These are phyloP conservation scores for Ananas comosus DNA, from an alignment of 176 grass and related monocot species.

Conservation along the genomic window DNA sequence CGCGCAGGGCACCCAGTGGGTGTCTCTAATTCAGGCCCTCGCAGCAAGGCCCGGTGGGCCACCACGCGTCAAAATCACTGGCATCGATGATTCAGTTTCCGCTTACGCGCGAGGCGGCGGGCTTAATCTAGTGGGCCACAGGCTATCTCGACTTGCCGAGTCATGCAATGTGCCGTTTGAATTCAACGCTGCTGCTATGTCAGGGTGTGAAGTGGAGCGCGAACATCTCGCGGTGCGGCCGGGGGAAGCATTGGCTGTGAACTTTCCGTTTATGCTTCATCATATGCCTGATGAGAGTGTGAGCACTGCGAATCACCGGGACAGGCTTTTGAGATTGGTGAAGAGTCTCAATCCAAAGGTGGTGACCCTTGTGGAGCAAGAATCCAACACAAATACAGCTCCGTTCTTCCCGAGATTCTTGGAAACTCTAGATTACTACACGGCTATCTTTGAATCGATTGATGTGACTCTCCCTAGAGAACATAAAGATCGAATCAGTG, in stretches of 20 bases:
- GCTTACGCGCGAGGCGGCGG: conserved; percentile 74
- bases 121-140: conserved; percentile 54
- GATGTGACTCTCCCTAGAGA: conserved; percentile 59
- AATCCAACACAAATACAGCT: conserved; percentile 84
- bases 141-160: conserved; percentile 58
- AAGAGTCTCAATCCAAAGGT: conserved; percentile 69
- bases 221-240: conserved; percentile 40
- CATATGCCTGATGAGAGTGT: conserved; percentile 86
- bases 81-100: conserved; percentile 70
- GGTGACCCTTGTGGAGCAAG: conserved; percentile 84
- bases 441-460: conserved; percentile 86
- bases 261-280: conserved; percentile 89
- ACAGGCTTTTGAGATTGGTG: conserved; percentile 62
- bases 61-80: conserved; percentile 60
- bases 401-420: conserved; percentile 59
- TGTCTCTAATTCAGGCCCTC: conserved; percentile 74
- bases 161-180: conserved; percentile 75
- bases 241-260: conserved; percentile 61
- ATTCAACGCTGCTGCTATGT: conserved; percentile 44
- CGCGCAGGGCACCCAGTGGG: conserved; percentile 76
- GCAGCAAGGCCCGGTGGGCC: conserved; percentile 60
- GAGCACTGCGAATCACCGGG: conserved; percentile 70
- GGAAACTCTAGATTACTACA: conserved; percentile 81
- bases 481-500: conserved; percentile 57
- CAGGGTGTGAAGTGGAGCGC: conserved; percentile 37